Conservation (phyloP, 108 stramenopile species). For the Skeletonema potamos region DNA sequence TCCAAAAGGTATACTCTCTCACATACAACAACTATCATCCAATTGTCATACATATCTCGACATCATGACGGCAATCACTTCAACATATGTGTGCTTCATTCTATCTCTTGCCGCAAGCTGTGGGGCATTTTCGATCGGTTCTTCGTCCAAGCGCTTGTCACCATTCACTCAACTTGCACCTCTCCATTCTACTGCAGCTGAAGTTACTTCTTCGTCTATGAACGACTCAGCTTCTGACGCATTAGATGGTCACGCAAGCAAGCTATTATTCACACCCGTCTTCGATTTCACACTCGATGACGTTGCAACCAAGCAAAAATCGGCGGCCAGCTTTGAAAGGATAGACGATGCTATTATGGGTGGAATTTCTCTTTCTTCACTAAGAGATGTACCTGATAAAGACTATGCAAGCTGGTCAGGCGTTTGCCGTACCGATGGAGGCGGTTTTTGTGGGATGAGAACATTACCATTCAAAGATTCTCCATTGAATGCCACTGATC, state of each 20-base stretch:
- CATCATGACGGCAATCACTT: not conserved
- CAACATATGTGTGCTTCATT: not conserved
- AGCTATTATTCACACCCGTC: conserved; percentile 9
- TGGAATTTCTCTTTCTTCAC: conserved; percentile 56
- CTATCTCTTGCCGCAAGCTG: not conserved
- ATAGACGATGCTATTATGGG: conserved; percentile 89
- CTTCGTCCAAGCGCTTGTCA: not conserved
- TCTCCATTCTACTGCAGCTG: not conserved
- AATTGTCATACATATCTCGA: no score
- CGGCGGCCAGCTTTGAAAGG: conserved; percentile 61
- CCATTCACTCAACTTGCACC: not conserved
- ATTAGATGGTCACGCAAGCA: not conserved
- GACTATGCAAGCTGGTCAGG: conserved; percentile 71
- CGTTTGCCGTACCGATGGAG: conserved; percentile 74
- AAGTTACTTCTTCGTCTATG: not conserved
- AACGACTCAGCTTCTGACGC: not conserved
- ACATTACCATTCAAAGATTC: conserved; percentile 61
- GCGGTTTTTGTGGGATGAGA: conserved; percentile 78
- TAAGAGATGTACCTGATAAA: conserved; percentile 39
- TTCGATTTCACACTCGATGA: conserved; percentile 51
- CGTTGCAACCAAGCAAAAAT: conserved; percentile 30
- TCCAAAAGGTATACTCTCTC: no score
- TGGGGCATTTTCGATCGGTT: not conserved
- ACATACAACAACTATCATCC: no score
- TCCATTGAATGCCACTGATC: conserved; percentile 47